Conservation (phyloP, 2,329 filamentous ascomycete species). For the Epichloe gansuensis region DNA sequence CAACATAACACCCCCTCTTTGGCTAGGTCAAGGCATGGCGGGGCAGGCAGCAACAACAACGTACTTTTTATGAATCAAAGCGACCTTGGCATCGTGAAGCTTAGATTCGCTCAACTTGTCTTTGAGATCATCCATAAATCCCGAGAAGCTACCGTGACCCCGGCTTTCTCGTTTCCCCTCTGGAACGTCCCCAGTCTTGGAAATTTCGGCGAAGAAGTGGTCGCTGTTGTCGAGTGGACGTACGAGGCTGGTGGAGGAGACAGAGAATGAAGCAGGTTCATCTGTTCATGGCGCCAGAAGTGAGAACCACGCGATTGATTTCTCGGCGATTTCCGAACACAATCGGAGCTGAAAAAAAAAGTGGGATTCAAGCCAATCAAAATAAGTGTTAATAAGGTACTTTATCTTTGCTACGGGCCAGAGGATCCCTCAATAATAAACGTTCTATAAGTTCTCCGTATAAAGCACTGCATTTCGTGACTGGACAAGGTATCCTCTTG, state of each 20-base stretch:
- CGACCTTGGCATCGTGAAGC: slow-evolving; percentile 44
- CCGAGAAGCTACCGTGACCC: slow-evolving; percentile 15
- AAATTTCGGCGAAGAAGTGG: neutral
- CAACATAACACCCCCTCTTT: neutral
- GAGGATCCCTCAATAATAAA: no score
- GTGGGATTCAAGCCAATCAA: neutral
- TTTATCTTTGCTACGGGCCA: no score
- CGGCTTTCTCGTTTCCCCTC: neutral
- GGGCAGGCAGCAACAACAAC: slow-evolving; percentile 8
- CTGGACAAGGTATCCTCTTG: no score
- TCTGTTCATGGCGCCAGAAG: no score
- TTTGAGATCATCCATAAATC: slow-evolving; percentile 35
- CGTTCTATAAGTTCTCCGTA: no score
- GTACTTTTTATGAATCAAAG: slow-evolving; percentile 46
- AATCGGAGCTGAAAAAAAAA: neutral
- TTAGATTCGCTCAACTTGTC: slow-evolving; percentile 42
- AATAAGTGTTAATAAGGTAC: no score
- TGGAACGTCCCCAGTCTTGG: slow-evolving; percentile 1
- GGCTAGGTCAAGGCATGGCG: neutral
- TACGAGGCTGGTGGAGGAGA: neutral
- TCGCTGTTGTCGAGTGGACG: neutral
- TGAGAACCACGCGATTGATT: no score
- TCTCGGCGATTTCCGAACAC: neutral
- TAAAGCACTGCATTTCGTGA: no score
- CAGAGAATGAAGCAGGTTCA: neutral